These are phyloP conservation scores for Fusarium newnesense DNA, from an alignment of 2,329 filamentous ascomycete genomes.

Conservation along the genomic window DNA sequence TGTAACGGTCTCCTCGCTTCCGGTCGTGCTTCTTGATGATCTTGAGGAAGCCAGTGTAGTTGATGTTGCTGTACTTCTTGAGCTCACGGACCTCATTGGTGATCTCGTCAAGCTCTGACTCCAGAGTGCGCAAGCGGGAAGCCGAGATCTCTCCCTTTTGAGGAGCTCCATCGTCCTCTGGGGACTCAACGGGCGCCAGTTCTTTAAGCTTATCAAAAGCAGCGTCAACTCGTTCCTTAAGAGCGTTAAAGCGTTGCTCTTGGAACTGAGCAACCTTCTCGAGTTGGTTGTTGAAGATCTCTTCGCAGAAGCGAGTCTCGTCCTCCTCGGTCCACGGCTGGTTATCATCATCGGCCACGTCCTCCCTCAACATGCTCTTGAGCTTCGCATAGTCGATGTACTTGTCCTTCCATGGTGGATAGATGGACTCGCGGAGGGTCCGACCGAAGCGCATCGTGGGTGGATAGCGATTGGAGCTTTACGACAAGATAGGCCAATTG, in stretches of 20 bases:
- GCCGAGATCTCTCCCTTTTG: constrained; percentile 60
- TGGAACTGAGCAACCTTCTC: constrained; percentile 96
- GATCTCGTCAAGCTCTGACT: constrained; percentile 85
- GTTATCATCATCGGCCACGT: constrained; percentile 69
- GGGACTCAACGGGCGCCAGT: constrained; percentile 65
- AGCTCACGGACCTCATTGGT: constrained; percentile 92
- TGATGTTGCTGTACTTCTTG: constrained; percentile 94
- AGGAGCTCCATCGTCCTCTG: constrained; percentile 61
- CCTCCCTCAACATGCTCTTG: constrained; percentile 87
- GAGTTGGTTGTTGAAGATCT: constrained; percentile 92
- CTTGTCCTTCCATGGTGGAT: constrained; percentile 88
- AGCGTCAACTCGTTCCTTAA: constrained; percentile 65
- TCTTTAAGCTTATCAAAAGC: constrained; percentile 80
- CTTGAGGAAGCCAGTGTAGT: constrained; percentile 98
- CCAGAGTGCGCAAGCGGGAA: constrained; percentile 73
- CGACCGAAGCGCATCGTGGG: constrained; percentile 87
- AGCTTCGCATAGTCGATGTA: constrained; percentile 98
- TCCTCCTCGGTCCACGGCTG: constrained; percentile 89
- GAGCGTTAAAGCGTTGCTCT: constrained; percentile 73
- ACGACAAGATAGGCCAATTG: constrained; percentile 1
- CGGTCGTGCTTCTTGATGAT: constrained; percentile 99
- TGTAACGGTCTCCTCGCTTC: constrained; percentile 86
- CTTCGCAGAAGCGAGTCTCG: constrained; percentile 92
- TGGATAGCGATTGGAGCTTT: constrained; percentile 3
- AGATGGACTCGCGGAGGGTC: constrained; percentile 82